These are phyloP conservation scores for Panicum hallii DNA, from an alignment of 202 grass and related monocot species.

Conservation along the genomic window DNA sequence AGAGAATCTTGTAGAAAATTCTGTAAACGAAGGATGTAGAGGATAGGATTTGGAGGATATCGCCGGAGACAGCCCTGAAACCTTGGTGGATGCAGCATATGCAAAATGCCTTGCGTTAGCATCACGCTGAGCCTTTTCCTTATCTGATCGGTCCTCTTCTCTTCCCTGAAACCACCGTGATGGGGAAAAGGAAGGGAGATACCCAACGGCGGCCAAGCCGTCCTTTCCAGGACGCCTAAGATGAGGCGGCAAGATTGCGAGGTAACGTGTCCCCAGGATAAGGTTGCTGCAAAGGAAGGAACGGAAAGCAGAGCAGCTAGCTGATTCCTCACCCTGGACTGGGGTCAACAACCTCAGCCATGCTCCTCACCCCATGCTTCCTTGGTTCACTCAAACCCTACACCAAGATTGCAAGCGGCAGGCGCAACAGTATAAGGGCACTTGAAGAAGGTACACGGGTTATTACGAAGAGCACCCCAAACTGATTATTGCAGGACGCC, in stretches of 20 bases:
- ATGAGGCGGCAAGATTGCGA: not conserved
- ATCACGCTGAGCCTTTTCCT: not conserved
- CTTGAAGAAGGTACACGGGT: not conserved
- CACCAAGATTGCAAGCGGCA: not conserved
- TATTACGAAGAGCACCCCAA: not conserved
- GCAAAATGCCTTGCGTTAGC: constrained; percentile 39
- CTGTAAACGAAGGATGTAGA: too few species aligned
- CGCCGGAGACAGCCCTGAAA: too few species aligned
- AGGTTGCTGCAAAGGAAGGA: not conserved
- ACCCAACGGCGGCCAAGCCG: not conserved
- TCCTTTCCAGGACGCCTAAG: not conserved
- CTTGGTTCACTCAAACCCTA: not conserved
- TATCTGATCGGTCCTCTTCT: not conserved
- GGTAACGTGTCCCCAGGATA: not conserved
- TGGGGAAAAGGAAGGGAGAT: not conserved
- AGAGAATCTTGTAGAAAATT: too few species aligned
- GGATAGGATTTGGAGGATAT: too few species aligned
- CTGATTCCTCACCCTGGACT: not conserved
- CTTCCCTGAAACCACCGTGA: not conserved
- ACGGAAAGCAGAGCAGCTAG: not conserved
- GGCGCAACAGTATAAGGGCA: not conserved
- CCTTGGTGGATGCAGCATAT: not conserved
- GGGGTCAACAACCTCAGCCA: not conserved
- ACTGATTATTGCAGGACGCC: constrained; percentile 16
- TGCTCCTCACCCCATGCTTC: not conserved